Conservation (phyloP, 805 yeast species). For the Naumovozyma castellii region DNA sequence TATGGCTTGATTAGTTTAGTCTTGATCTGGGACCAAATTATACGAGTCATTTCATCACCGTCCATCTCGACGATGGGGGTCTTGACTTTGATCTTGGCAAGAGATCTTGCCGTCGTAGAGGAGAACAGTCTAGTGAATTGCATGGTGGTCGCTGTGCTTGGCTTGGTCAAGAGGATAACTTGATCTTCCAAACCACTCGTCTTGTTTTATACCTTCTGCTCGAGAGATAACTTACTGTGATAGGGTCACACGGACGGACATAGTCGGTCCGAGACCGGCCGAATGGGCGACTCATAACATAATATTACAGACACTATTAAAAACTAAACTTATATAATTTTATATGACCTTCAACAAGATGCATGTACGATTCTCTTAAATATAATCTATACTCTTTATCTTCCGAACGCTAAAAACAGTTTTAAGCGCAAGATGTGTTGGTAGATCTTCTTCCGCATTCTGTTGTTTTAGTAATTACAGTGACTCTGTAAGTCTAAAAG, state of each 20-base stretch:
- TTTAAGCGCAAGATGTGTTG: too few relatives aligned
- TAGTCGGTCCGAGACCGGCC: background rate
- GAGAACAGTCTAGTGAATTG: conserved; percentile 20
- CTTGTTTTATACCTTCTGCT: background rate
- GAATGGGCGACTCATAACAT: too few relatives aligned
- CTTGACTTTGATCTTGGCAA: conserved; percentile 57
- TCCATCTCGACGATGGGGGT: conserved; percentile 71
- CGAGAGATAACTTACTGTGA: background rate
- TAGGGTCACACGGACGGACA: background rate
- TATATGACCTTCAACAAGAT: too few relatives aligned
- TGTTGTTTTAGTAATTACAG: too few relatives aligned
- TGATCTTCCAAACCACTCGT: too few relatives aligned
- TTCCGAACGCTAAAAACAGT: too few relatives aligned
- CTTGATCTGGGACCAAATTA: conserved; percentile 71
- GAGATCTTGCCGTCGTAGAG: conserved; percentile 15
- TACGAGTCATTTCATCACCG: conserved; percentile 83
- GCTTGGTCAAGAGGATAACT: background rate
- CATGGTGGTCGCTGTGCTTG: conserved; percentile 5
- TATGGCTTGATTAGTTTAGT: conserved; percentile 58
- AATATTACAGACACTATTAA: too few relatives aligned
- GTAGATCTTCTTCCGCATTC: too few relatives aligned
- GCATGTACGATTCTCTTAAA: too few relatives aligned
- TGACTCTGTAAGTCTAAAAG: too few relatives aligned
- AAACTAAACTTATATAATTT: too few relatives aligned
- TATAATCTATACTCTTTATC: too few relatives aligned